Evolutionary conservation across 2,329 filamentous ascomycete genomes (phyloP), one percentile per base, ranked within the genome.

Genomic region (Xylariales sp.): DNA sequence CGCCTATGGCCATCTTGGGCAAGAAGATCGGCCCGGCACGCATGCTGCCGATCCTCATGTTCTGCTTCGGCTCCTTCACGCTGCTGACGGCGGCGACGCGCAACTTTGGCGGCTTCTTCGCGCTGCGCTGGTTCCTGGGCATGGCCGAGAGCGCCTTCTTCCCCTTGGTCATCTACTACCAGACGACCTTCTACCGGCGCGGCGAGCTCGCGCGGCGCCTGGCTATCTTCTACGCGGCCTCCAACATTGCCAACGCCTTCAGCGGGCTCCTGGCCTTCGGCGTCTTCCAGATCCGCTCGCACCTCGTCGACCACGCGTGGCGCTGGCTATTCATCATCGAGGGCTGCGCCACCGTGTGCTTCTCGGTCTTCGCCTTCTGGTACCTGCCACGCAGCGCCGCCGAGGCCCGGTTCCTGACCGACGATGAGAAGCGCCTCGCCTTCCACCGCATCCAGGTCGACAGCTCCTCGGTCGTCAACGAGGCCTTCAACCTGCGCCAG

Each of bases 381-480:
- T 87, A 85, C 50, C 71, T 90, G 2, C 85, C 85, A 0, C 67
- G 61, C 38, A 81, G 73, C 32, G 80, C 82, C 0, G 69, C 75
- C 24, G 71, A 80, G 45, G 83, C 83, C 2, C 67, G 58, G 1
- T 89, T 89, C 51, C 67, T 89, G 15, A 78, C 60, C 40, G 67
- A 74, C 3, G 76, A 80, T 2, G 83, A 90, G 55, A 83, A 79
- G 51, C 65, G 69, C 7, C 70, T 89, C 1, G 85, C 85, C 4
- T 82, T 78, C 51, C 76, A 80, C 51, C 80, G 85, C n/a, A 85
- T 89, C 45, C 81, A 84, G 45, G 72, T 87, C 36, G 86, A 91
- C 55, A 83, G 78, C 6, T 88, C 83, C 3, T 78, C 83, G 0
- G 65, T 68, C 13, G 74, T 78, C 18, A 65, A 69, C 25, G 72